Base-by-base conservation (phyloP, 2,329 filamentous ascomycete species). In the Exophiala bonariae region DNA sequence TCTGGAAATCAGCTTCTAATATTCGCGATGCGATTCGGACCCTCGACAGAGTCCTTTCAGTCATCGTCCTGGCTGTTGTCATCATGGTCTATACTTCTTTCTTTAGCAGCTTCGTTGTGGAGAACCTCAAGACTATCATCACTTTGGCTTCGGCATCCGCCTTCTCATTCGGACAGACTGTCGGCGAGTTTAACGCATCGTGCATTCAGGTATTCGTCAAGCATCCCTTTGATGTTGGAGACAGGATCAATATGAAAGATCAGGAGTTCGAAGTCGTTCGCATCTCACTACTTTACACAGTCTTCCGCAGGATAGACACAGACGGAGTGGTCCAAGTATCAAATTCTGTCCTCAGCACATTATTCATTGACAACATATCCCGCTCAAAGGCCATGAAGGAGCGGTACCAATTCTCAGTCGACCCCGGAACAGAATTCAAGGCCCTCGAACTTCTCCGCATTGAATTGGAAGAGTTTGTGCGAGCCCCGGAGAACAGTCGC, bases 341-440 rank as follows among this genome's bases (percentile, higher is more conserved):
- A 2, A 64, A 68, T 47, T 62, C 59, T 26, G 52, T 65, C 19
- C 59, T 64, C 14, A 66, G 63, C 43, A 59, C 51, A 4, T 52
- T 62, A 14, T 67, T 60, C 61, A 63, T 68, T 35, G 63, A 67
- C 44, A 68, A 68, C 42, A 44, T 67, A 9, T 57, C 54, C 33
- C 59, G 65, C 19, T 65, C 62, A 45, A 59, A 60, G 45, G 54
- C 58, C 2, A 66, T 67, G 63, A 64, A 65, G 32, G 63, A 67
- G 46, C 59, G 58, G 6, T 50, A 65, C 34, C 55, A 45, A 17
- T 45, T 66, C 16, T 44, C 43, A 9, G 55, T 64, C 10, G 48
- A 50, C n/a, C 52, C 56, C 7, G 41, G 41, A 3, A 66, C 64
- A 5, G 60, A 34, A 17, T 59, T 58, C 10, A 57, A 60, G 26